Conservation (phyloP, 306 rosid genomes). For the Quercus suber region DNA sequence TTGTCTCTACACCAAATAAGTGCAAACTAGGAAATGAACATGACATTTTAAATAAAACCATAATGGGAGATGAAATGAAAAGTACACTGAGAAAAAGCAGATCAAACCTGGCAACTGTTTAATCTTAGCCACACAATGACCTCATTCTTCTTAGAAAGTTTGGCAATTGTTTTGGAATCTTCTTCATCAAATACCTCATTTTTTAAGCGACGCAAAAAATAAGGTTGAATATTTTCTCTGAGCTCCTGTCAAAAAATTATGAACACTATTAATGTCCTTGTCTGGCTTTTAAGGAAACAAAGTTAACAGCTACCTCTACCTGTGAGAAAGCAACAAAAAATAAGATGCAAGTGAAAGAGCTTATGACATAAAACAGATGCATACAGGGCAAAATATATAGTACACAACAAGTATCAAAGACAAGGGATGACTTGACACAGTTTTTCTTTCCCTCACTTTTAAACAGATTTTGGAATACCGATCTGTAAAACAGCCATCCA, state of each 20-base stretch:
- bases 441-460: not conserved
- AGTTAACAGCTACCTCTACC: not conserved
- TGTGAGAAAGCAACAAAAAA: not conserved
- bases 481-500: not conserved
- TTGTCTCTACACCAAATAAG: constrained; percentile 50
- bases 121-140: constrained; percentile 83
- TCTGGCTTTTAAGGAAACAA: not conserved
- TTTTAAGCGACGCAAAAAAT: constrained; percentile 82
- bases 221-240: constrained; percentile 79
- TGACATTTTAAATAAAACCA: not conserved
- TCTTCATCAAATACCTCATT: constrained; percentile 79
- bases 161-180: constrained; percentile 39
- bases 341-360: not conserved
- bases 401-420: not conserved
- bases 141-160: constrained; percentile 79
- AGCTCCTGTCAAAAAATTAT: constrained; percentile 46
- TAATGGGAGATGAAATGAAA: not conserved
- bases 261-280: not conserved
- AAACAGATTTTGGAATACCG: not conserved
- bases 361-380: not conserved
- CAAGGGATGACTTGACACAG: not conserved
- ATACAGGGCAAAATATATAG: not conserved
- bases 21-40: not conserved
- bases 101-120: constrained; percentile 71
- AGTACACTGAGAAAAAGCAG: constrained; percentile 7